Conservation (phyloP, 2,329 filamentous ascomycete genomes). For the Alternaria longipes region DNA sequence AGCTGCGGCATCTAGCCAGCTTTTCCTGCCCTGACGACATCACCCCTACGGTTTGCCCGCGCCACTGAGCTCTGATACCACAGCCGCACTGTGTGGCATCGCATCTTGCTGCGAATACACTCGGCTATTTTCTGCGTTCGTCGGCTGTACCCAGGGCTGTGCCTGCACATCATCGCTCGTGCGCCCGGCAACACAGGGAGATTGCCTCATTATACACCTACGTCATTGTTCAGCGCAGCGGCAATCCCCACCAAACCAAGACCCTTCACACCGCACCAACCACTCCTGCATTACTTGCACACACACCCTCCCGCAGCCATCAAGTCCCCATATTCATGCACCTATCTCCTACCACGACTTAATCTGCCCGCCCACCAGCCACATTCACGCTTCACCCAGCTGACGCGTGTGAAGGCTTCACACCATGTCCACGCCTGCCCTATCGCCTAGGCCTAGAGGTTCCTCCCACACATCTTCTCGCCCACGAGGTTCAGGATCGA, state of each 20-base stretch:
- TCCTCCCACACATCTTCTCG: slow-evolving; percentile 38
- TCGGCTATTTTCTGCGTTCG: background rate
- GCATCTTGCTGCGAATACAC: background rate
- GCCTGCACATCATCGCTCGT: slow-evolving; percentile 15
- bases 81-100: slow-evolving; percentile 6
- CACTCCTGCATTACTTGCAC: slow-evolving; percentile 10
- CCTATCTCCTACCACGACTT: slow-evolving; percentile 27
- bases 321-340: slow-evolving; percentile 35
- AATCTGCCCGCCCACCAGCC: slow-evolving; percentile 10
- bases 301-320: slow-evolving; percentile 8
- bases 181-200: slow-evolving; percentile 2
- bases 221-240: slow-evolving; percentile 17
- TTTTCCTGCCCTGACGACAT: slow-evolving; percentile 5
- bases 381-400: slow-evolving; percentile 24
- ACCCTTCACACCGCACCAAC: slow-evolving; percentile 14
- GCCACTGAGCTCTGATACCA: background rate
- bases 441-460: slow-evolving; percentile 46
- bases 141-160: slow-evolving; percentile 9
- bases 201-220: slow-evolving; percentile 12
- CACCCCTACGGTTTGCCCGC: background rate
- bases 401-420: slow-evolving; percentile 17
- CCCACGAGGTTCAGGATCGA: slow-evolving; percentile 33
- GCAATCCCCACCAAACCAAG: slow-evolving; percentile 19
- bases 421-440: slow-evolving; percentile 48
- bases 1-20: slow-evolving; percentile 8